Evolutionary conservation across 768 basidiomycete species (phyloP).

Genomic region (Dioszegia aurantiaca): DNA sequence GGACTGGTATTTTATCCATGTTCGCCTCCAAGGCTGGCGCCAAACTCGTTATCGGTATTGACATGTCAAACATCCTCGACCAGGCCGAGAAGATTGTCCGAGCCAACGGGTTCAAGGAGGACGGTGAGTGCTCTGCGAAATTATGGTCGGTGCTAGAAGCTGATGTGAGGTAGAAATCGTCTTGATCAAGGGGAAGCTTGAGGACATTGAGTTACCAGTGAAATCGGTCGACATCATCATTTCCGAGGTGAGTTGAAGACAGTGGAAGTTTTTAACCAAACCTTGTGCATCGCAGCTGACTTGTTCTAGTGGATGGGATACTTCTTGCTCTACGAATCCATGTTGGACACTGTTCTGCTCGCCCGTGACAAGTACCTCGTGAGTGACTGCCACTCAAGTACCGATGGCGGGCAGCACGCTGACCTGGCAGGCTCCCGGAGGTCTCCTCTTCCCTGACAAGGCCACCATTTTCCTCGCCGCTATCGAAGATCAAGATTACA

Average conservation of each 20-base stretch:
- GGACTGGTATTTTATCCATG: conserved; percentile 97
- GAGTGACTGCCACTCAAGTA: conserved; percentile 6
- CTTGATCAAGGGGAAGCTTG: conserved; percentile 95
- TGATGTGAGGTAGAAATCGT: conserved; percentile 67
- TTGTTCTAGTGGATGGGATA: conserved; percentile 87
- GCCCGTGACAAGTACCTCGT: conserved; percentile 95
- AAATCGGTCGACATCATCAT: conserved; percentile 96
- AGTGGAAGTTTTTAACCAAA: not conserved
- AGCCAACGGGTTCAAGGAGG: conserved; percentile 84
- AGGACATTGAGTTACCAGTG: conserved; percentile 83
- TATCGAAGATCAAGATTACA: conserved; percentile 99
- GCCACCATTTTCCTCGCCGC: conserved; percentile 90
- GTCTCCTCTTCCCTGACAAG: conserved; percentile 92
- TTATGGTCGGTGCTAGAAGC: not conserved
- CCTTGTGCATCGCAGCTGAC: not conserved
- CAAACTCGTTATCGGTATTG: conserved; percentile 90
- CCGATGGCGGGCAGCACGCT: not conserved
- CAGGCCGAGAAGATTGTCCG: conserved; percentile 96
- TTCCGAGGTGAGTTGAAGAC: conserved; percentile 63
- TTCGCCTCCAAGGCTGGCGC: conserved; percentile 96
- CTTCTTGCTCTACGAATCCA: conserved; percentile 97
- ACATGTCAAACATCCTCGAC: conserved; percentile 99
- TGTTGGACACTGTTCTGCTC: conserved; percentile 96
- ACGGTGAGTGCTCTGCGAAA: conserved; percentile 63
- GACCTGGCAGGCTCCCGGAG: conserved; percentile 60